Base-by-base conservation (phyloP, 2,329 filamentous ascomycete species). In the Pseudogymnoascus sp. region DNA sequence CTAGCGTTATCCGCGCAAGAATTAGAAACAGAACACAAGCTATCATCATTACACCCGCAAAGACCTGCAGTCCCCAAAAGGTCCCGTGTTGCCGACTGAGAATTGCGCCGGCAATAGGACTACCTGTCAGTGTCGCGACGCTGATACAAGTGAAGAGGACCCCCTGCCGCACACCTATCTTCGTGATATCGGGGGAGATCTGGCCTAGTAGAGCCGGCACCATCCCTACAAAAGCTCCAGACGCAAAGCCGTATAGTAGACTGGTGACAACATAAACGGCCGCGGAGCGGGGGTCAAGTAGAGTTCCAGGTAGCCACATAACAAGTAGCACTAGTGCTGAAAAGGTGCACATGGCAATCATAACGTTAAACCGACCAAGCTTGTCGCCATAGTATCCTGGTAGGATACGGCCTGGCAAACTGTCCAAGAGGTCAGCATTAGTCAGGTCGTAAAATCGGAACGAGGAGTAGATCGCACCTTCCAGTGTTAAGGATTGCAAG, bases 91-190 rank as follows among this genome's bases (percentile, higher is more conserved):
- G 77, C 2, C 73, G 72, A 16, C 72, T 72, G 11, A 87, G 77
- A 16, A 88, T 78, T 10, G 83, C 84, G 7, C 87, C 87, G 1
- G 79, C 87, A 66, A 90, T 87, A 0, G 88, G 88, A 37, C 79
- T 83, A 0, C 86, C 85, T 0, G 84, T 84, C 46, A 92, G 75
- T 1, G 84, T 85, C 3, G 84, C 87, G 31, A 91, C 75, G 1
- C 83, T 81, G 62, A 84, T 77, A 37, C 86, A 69, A n/a, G 83
- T 82, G 71, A 87, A 89, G n/a, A 83, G 78, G 0, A 81, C 79
- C 0, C 89, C 89, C 1, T 82, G 84, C 6, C 89, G 80, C 2
- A 84, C 80, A 14, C 89, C 89, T 31, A 91, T 85, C 72, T 89
- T 79, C 16, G 81, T 77, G 26, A 90, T 80, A 60, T 89, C 84